These are phyloP conservation scores for Fusarium nelsonii DNA, from an alignment of 2,329 filamentous ascomycete species.

Conservation along the genomic window DNA sequence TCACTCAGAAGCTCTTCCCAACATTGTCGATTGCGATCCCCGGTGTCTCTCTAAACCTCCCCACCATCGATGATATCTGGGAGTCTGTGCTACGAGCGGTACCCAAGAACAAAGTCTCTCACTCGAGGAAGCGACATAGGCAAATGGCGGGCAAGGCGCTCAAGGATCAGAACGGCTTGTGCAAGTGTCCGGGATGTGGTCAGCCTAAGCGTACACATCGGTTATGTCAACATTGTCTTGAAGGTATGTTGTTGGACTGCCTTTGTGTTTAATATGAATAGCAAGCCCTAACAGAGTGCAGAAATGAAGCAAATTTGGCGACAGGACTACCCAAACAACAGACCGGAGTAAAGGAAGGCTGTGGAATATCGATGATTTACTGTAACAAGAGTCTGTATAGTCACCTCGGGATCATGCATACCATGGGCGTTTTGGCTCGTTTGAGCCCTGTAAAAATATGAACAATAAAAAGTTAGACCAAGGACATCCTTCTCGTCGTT, in stretches of 20 bases:
- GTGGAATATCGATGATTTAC: constrained; percentile 39
- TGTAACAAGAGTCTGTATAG: constrained; percentile 51
- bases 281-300: constrained; percentile 44
- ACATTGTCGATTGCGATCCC: constrained; percentile 70
- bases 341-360: constrained; percentile 47
- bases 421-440: constrained; percentile 52
- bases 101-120: constrained; percentile 98
- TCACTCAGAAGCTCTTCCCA: constrained; percentile 63
- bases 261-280: background rate
- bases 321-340: constrained; percentile 54
- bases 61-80: constrained; percentile 83
- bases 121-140: constrained; percentile 92
- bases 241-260: constrained; percentile 66
- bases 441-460: constrained; percentile 50
- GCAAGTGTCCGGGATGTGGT: constrained; percentile 91
- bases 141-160: constrained; percentile 96
- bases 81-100: constrained; percentile 92
- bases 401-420: constrained; percentile 51
- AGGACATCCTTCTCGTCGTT: background rate
- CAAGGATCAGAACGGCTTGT: constrained; percentile 88
- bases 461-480: constrained; percentile 30
- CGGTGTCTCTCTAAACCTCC: constrained; percentile 66
- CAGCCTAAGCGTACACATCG: constrained; percentile 88
- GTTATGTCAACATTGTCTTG: constrained; percentile 87
- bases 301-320: constrained; percentile 62